Evolutionary conservation across 2,329 filamentous ascomycete species (phyloP).

Genomic region (Sporothrix pseudoabietina): DNA sequence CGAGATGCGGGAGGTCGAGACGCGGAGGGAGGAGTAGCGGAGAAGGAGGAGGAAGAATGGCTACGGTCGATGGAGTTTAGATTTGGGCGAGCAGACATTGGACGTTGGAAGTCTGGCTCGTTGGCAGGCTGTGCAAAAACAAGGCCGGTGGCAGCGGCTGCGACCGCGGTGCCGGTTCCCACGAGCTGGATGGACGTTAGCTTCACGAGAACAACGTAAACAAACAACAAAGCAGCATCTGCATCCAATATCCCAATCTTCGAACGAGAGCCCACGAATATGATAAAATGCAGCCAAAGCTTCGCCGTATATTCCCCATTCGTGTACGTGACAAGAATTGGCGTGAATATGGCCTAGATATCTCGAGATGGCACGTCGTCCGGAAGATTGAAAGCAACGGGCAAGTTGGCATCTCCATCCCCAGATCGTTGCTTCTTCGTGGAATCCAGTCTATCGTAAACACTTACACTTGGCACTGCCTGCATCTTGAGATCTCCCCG

Average conservation of each 20-base stretch:
- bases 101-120: constrained; percentile 40
- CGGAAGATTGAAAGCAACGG: background rate
- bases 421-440: background rate
- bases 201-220: background rate
- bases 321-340: background rate
- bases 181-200: constrained; percentile 51
- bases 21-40: constrained; percentile 18
- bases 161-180: constrained; percentile 63
- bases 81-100: constrained; percentile 38
- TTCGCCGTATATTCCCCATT: no score
- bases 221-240: background rate
- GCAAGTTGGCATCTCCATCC: background rate
- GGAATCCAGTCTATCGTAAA: no score
- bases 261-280: background rate
- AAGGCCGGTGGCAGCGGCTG: constrained; percentile 61
- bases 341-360: background rate
- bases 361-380: background rate
- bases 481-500: constrained; percentile 43
- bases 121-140: constrained; percentile 60
- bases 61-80: constrained; percentile 37
- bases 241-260: background rate
- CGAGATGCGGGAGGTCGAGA: constrained; percentile 41
- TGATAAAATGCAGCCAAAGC: background rate
- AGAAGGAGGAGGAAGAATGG: constrained; percentile 36
- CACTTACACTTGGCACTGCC: constrained; percentile 52